These are phyloP conservation scores for Populus davidiana DNA, from an alignment of 345 rosid species.

Conservation along the genomic window DNA sequence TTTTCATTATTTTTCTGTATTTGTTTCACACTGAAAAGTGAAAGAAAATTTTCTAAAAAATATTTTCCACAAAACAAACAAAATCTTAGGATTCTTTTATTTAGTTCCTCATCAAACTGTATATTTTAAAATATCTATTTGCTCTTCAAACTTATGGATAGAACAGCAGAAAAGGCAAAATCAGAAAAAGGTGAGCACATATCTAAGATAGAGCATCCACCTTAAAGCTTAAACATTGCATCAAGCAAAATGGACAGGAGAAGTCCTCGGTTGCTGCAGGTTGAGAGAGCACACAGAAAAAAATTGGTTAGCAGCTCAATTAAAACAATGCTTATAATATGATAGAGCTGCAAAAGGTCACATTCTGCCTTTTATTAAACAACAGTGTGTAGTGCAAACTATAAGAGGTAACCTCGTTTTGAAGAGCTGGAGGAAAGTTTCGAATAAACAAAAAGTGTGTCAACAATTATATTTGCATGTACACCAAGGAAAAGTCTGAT, in stretches of 20 bases:
- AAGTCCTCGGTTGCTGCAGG: constrained; percentile 31
- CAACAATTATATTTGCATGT: no score
- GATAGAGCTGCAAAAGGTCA: neutral
- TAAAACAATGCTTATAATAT: neutral
- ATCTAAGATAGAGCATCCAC: constrained; percentile 2
- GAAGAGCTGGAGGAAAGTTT: no score
- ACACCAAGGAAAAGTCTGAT: no score
- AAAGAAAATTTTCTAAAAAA: no score
- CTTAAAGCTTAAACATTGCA: constrained; percentile 30
- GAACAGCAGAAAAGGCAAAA: neutral
- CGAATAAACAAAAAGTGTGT: no score
- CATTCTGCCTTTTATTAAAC: neutral
- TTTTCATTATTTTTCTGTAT: no score
- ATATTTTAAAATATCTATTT: neutral
- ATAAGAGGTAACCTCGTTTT: no score
- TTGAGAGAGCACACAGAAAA: neutral
- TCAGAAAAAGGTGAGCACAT: neutral
- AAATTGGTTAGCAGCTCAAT: neutral
- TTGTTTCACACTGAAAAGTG: no score
- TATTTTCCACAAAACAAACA: no score
- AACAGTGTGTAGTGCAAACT: no score
- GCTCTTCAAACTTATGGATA: neutral
- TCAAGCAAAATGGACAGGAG: constrained; percentile 30
- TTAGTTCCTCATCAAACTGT: neutral
- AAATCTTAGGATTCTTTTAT: no score